Evolutionary conservation across 1,139 yeast species (phyloP), one percentile per base, ranked within the genome.

Genomic region (Tardiomyces digboiensis): DNA sequence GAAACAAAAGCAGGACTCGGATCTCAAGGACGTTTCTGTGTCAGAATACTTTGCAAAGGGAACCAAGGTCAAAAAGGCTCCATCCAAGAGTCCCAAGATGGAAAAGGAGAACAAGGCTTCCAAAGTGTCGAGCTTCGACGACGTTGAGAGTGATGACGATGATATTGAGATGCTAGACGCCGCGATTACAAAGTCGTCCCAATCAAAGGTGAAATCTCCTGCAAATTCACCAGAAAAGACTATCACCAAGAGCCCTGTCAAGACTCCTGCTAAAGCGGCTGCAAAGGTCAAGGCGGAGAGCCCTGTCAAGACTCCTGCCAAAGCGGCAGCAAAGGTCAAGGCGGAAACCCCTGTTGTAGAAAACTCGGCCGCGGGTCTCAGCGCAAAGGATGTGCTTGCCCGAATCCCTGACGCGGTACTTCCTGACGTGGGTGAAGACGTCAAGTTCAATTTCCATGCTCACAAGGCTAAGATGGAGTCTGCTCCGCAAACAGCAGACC

Each of bases 401-500:
- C 61, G 66, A 4, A 81, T 85, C 43, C 82, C 87, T 1, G 87
- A 83, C 57, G 89, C 88, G 0, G 76, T 70, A 20, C 66, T 83
- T 37, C 85, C 87, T 2, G 80, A 76, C 21, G 65, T 67, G 3
- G 70, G 74, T 14, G 43, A 37, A n/a, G 63, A 72, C 12, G 73
- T 71, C 47, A 76, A 76, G 46, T 68, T 78, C 62, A 78, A 75
- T 52, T 82, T 72, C 58, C 72, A 71, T 49, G 76, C 72, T 42
- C 59, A 70, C 52, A 72, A 72, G 53, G 71, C 75, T n/a, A 70
- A 69, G 47, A 71, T 67, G 44, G 57, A 40, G 2, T 36, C 42
- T 14, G 22, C 43, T 14, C 43, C 19, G 19, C 37, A 33, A 20
- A 26, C 64, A 1, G 58, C 58, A 12, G 51, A 43, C 12, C 41